A percentile compares a stretch with the other conserved stretches of the same genome.
phyloP scores from a whole-genome alignment of 1,139 yeast species.

The Geotrichum histeridarum region DNA sequence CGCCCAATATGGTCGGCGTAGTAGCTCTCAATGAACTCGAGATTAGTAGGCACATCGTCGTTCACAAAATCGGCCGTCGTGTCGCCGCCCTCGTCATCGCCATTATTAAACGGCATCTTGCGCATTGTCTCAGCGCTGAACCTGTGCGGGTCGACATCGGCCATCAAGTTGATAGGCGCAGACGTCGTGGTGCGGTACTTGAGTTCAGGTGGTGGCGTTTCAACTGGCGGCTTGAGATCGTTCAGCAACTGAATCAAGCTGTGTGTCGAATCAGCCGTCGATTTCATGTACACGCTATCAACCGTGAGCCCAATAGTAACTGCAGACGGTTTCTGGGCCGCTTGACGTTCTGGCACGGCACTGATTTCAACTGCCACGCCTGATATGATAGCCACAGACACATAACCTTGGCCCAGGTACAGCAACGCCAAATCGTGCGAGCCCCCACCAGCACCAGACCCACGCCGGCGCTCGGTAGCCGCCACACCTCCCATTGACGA shows the following conservation, averaged over 20 bases:
- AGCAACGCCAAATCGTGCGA: constrained; percentile 11
- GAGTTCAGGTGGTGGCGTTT: constrained; percentile 39
- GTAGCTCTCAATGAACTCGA: constrained; percentile 40
- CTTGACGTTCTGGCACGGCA: background rate
- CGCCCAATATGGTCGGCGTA: constrained; percentile 30
- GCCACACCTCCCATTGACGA: constrained; percentile 7
- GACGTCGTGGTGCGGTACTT: constrained; percentile 34
- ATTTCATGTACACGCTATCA: constrained; percentile 29
- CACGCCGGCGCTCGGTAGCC: constrained; percentile 7
- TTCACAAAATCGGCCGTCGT: constrained; percentile 25
- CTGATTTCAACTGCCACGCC: background rate
- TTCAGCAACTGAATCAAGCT: constrained; percentile 61
- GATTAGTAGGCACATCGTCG: constrained; percentile 31
- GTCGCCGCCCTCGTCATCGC: constrained; percentile 5
- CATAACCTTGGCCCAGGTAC: constrained; percentile 14
- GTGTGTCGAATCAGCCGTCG: constrained; percentile 84
- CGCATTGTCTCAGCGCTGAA: constrained; percentile 5
- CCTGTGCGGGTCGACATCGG: constrained; percentile 25
- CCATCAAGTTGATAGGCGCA: constrained; percentile 32
- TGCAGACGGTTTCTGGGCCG: constrained; percentile 4
- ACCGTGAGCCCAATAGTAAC: constrained; percentile 4
- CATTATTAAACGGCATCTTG: background rate
- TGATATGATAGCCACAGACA: constrained; percentile 11
- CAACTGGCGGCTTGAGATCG: constrained; percentile 67
- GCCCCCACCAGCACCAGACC: background rate